Percentiles rank a stretch among this genome's conserved stretches.
Conservation (phyloP, 2,329 filamentous ascomycete species). For the Apiospora kogelbergensis region DNA sequence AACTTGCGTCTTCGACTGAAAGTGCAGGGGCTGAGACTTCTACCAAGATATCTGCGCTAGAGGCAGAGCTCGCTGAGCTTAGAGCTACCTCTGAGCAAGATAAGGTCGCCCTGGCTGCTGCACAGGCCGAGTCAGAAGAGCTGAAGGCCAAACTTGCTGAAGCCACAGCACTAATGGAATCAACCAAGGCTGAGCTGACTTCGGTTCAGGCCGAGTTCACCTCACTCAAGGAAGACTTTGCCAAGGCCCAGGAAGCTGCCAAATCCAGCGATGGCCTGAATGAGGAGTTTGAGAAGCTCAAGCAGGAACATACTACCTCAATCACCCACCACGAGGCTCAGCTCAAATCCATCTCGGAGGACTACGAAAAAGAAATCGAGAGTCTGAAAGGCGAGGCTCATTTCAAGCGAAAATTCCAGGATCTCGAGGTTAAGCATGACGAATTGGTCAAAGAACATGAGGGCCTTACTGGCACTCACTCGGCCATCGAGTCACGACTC, state of each 20-base stretch:
- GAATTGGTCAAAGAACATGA: constrained; percentile 37
- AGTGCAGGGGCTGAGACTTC: constrained; percentile 44
- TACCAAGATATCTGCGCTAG: constrained; percentile 48
- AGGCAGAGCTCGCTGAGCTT: constrained; percentile 52
- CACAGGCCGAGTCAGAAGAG: constrained; percentile 40
- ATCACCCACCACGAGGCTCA: constrained; percentile 55
- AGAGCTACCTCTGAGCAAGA: constrained; percentile 48
- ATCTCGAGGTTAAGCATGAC: constrained; percentile 57
- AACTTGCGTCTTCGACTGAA: constrained; percentile 48
- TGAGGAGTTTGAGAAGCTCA: constrained; percentile 44
- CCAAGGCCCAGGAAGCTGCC: constrained; percentile 46
- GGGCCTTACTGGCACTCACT: constrained; percentile 24
- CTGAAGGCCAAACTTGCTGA: constrained; percentile 36
- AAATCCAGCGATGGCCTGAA: constrained; percentile 29
- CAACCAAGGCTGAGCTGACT: constrained; percentile 44
- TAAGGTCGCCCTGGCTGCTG: constrained; percentile 46
- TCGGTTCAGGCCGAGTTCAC: constrained; percentile 40
- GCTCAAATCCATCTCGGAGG: constrained; percentile 57
- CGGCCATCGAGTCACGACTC: constrained; percentile 15
- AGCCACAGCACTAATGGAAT: constrained; percentile 24
- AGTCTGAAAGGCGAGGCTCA: constrained; percentile 61
- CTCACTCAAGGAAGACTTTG: constrained; percentile 41
- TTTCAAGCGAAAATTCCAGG: constrained; percentile 63
- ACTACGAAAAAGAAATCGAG: constrained; percentile 66
- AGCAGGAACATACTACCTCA: constrained; percentile 44